A percentile compares a stretch with the other conserved stretches of the same genome.
phyloP scores from a whole-genome alignment of 2,329 filamentous ascomycete species.

The Alternaria dauci region DNA sequence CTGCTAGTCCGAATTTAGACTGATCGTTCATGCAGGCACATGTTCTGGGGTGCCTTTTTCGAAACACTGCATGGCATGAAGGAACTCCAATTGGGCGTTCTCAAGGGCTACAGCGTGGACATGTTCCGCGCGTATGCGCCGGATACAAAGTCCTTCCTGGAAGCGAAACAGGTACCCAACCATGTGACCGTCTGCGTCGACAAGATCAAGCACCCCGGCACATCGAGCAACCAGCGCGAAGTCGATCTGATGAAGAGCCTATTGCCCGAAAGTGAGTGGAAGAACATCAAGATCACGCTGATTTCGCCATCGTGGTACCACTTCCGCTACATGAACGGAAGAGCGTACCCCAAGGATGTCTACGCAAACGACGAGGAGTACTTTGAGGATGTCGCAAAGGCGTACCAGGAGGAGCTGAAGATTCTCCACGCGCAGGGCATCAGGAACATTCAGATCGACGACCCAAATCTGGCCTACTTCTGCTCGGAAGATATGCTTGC shows the following conservation, averaged over 20 bases:
- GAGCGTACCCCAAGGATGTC: conserved; percentile 56
- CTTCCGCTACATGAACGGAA: conserved; percentile 66
- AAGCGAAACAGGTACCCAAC: conserved; percentile 62
- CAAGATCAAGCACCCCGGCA: conserved; percentile 66
- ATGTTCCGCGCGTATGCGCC: conserved; percentile 68
- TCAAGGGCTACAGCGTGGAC: conserved; percentile 59
- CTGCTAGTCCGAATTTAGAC: conserved; percentile 1
- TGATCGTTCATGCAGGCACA: conserved; percentile 45
- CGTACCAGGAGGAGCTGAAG: conserved; percentile 58
- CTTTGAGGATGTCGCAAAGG: conserved; percentile 57
- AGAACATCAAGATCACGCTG: conserved; percentile 73
- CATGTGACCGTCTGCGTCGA: conserved; percentile 65
- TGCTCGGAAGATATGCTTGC: conserved; percentile 50
- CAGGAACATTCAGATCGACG: conserved; percentile 60
- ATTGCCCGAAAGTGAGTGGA: conserved; percentile 67
- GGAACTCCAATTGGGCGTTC: conserved; percentile 55
- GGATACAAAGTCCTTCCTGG: conserved; percentile 69
- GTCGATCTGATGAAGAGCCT: conserved; percentile 67
- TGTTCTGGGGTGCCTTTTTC: conserved; percentile 68
- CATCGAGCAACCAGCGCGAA: conserved; percentile 65
- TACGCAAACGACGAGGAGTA: conserved; percentile 59
- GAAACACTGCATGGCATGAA: conserved; percentile 64
- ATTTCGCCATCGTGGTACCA: conserved; percentile 76
- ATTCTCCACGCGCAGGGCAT: conserved; percentile 57
- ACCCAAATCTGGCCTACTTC: conserved; percentile 58